These are phyloP conservation scores for Spongispora temasekensis DNA, from an alignment of 1,284 basidiomycete genomes.

Conservation along the genomic window DNA sequence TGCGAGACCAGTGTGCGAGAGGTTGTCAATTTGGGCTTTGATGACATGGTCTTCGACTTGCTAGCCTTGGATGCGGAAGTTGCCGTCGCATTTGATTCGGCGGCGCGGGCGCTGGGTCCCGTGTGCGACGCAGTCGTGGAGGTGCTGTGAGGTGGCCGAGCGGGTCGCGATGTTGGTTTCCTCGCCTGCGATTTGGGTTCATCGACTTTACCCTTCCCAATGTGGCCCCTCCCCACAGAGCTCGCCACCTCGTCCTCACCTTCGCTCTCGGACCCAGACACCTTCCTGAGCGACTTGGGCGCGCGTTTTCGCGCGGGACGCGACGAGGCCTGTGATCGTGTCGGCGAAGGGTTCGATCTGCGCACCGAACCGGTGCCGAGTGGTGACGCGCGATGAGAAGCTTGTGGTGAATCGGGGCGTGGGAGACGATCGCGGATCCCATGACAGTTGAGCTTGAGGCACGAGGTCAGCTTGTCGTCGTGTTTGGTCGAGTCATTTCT, in stretches of 20 bases:
- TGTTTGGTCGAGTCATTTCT: constrained; percentile 68
- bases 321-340: constrained; percentile 24
- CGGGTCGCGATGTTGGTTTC: constrained; percentile 14
- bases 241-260: constrained; percentile 18
- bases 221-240: neutral
- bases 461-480: constrained; percentile 67
- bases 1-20: constrained; percentile 28
- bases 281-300: constrained; percentile 24
- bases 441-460: constrained; percentile 54
- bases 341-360: constrained; percentile 26
- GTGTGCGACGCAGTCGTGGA: constrained; percentile 1
- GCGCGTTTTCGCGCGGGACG: constrained; percentile 25
- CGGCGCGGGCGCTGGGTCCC: neutral
- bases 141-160: constrained; percentile 8
- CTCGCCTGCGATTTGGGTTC: constrained; percentile 12
- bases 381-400: constrained; percentile 10
- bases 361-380: constrained; percentile 13
- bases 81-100: neutral
- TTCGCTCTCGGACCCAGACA: constrained; percentile 27
- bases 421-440: constrained; percentile 40
- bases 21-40: constrained; percentile 19
- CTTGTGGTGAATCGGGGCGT: neutral
- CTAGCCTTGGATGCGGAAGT: too few relatives aligned
- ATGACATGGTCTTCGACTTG: constrained; percentile 2
- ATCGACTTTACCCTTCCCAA: constrained; percentile 2